These are phyloP conservation scores for Hyaloscypha hepaticicola DNA, from an alignment of 495 filamentous ascomycete species.

Conservation along the genomic window DNA sequence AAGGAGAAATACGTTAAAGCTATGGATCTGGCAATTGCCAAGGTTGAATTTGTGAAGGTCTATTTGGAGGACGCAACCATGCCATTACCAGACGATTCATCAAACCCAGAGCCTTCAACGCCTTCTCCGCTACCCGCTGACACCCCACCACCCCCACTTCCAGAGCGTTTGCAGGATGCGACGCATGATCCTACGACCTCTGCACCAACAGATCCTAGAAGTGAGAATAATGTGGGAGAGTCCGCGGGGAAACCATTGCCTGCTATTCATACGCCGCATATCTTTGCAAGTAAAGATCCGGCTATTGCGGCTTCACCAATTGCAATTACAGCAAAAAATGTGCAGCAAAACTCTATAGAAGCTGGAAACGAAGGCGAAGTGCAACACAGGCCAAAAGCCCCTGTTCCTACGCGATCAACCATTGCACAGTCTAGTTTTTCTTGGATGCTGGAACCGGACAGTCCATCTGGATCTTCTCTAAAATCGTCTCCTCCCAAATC, in stretches of 20 bases:
- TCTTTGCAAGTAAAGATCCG: not conserved
- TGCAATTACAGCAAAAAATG: not conserved
- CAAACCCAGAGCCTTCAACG: not conserved
- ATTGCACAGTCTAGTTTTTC: constrained; percentile 86
- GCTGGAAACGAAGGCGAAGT: constrained; percentile 47
- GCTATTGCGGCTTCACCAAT: not conserved
- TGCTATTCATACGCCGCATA: constrained; percentile 8
- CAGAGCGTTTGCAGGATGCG: not conserved
- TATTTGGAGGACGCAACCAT: constrained; percentile 63
- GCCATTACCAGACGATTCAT: constrained; percentile 25
- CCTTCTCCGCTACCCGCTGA: constrained; percentile 2
- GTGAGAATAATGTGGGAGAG: not conserved
- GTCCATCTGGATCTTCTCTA: constrained; percentile 31
- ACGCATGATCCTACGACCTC: not conserved
- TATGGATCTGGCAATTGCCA: constrained; percentile 66
- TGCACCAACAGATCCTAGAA: not conserved
- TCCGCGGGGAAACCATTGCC: not conserved
- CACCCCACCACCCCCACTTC: constrained; percentile 14
- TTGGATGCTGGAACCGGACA: constrained; percentile 81
- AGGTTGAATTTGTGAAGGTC: constrained; percentile 74
- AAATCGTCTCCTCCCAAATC: constrained; percentile 44
- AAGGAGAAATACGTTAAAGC: constrained; percentile 42
- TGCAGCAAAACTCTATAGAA: constrained; percentile 39
- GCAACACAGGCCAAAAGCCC: constrained; percentile 29
- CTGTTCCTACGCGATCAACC: constrained; percentile 59